Evolutionary conservation across 2,329 filamentous ascomycete species (phyloP).

Genomic region (Fusarium pseudonygamai): DNA sequence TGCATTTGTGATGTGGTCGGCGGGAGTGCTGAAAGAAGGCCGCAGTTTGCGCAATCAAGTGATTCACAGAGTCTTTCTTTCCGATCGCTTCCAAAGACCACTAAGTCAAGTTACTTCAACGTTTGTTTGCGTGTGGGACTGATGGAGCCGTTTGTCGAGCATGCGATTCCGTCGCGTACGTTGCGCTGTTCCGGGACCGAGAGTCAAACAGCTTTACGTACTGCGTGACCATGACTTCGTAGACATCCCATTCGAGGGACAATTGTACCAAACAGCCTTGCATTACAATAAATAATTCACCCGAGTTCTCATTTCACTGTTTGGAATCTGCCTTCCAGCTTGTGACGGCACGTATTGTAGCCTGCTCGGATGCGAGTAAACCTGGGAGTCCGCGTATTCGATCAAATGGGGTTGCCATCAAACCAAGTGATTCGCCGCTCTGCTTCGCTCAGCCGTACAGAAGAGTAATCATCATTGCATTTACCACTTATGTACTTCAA

Average conservation of each 20-base stretch:
- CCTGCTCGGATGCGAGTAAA: neutral
- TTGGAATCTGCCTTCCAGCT: neutral
- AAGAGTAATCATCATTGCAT: too few species aligned
- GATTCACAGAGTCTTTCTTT: rapidly evolving
- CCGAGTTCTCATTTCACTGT: too few species aligned
- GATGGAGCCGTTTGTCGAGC: neutral
- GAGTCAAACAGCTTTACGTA: neutral
- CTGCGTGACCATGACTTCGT: neutral
- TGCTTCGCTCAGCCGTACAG: neutral
- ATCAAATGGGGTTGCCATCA: neutral
- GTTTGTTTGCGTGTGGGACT: neutral
- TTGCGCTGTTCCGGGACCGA: too few species aligned
- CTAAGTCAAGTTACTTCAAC: too few species aligned
- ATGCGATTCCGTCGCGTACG: neutral
- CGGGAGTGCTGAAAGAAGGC: neutral
- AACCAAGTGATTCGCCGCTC: too few species aligned
- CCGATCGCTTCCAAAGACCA: neutral
- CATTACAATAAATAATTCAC: rapidly evolving
- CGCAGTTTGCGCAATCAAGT: neutral
- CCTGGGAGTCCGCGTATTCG: neutral
- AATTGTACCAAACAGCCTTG: rapidly evolving
- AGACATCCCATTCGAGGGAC: neutral
- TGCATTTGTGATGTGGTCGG: neutral
- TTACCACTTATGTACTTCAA: rapidly evolving
- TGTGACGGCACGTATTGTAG: rapidly evolving